Percentiles rank a stretch among this genome's conserved stretches.
These are phyloP conservation scores for Xylaria acuta DNA, from an alignment of 495 filamentous ascomycete genomes.

Conservation along the genomic window DNA sequence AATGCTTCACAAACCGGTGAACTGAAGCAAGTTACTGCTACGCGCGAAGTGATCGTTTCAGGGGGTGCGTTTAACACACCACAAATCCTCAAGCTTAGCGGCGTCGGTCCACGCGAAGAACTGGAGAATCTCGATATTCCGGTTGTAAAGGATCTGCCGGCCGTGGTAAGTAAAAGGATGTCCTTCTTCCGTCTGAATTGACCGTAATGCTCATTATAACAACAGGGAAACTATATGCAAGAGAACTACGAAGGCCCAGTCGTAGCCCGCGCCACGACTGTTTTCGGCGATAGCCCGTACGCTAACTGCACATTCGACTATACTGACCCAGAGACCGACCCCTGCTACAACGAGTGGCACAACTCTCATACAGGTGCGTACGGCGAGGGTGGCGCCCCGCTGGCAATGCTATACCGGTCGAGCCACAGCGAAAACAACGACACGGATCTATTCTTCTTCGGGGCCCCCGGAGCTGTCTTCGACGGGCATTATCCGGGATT, in stretches of 20 bases:
- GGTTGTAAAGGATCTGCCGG: conserved; percentile 54
- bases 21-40: conserved; percentile 30
- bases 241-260: conserved; percentile 57
- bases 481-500: background rate
- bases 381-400: background rate
- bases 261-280: conserved; percentile 27
- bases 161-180: conserved; percentile 47
- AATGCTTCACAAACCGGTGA: conserved; percentile 33
- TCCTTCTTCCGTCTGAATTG: background rate
- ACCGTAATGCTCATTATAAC: background rate
- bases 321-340: conserved; percentile 26
- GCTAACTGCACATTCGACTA: conserved; percentile 18
- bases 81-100: conserved; percentile 61
- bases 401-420: background rate
- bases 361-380: background rate
- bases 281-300: background rate
- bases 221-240: conserved; percentile 50
- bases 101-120: conserved; percentile 59
- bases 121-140: conserved; percentile 54
- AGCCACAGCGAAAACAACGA: background rate
- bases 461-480: background rate
- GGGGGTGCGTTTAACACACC: conserved; percentile 67
- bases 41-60: conserved; percentile 58
- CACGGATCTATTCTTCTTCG: background rate
- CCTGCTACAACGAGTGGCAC: conserved; percentile 65